Conservation (phyloP, 2,329 filamentous ascomycete genomes). For the Knoxdaviesia proteae region DNA sequence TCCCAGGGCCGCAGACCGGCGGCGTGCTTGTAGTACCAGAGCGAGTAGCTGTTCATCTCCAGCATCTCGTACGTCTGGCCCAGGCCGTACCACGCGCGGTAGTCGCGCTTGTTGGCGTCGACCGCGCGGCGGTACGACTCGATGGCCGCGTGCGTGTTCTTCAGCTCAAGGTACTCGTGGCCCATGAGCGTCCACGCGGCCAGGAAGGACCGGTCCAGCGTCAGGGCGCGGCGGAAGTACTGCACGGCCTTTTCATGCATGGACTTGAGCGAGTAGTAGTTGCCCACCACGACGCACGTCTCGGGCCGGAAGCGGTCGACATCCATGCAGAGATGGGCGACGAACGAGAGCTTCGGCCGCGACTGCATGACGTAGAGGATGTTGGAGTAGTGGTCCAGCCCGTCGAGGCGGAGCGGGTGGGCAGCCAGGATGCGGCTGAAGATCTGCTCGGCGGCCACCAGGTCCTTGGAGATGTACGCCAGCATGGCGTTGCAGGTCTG, state of each 20-base stretch:
- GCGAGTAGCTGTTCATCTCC: slow-evolving; percentile 91
- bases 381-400: slow-evolving; percentile 89
- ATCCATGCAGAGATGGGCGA: slow-evolving; percentile 75
- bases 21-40: slow-evolving; percentile 96
- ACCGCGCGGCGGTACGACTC: slow-evolving; percentile 91
- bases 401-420: slow-evolving; percentile 57
- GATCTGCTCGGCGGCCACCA: slow-evolving; percentile 44
- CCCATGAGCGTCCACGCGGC: slow-evolving; percentile 98
- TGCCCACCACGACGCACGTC: slow-evolving; percentile 89
- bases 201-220: slow-evolving; percentile 72
- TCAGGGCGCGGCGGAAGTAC: slow-evolving; percentile 86
- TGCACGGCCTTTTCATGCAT: slow-evolving; percentile 96
- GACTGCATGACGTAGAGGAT: slow-evolving; percentile 85
- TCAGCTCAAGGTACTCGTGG: slow-evolving; percentile 95
- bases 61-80: slow-evolving; percentile 95
- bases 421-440: slow-evolving; percentile 65
- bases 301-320: slow-evolving; percentile 94
- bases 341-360: slow-evolving; percentile 73
- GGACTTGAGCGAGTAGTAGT: slow-evolving; percentile 87
- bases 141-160: slow-evolving; percentile 94
- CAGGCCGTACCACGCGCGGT: slow-evolving; percentile 92
- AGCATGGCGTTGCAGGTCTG: slow-evolving; percentile 76
- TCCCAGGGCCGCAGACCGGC: slow-evolving; percentile 88
- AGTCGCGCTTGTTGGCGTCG: slow-evolving; percentile 88
- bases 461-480: slow-evolving; percentile 74